Evolutionary conservation across 495 filamentous ascomycete species (phyloP).

Genomic region (Physcia stellaris): DNA sequence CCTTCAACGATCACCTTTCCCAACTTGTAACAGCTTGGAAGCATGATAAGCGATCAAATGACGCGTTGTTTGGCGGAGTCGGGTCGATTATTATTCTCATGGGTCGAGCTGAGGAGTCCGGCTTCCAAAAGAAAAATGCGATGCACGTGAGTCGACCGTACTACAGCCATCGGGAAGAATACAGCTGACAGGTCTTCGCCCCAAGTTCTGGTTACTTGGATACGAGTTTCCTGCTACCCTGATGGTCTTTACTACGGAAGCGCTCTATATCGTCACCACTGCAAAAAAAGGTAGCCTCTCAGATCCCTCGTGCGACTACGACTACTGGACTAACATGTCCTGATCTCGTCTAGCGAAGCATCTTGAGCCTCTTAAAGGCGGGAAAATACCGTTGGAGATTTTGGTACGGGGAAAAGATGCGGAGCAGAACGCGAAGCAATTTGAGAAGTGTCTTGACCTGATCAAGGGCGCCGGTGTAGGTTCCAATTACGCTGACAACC

Average conservation of each 20-base stretch:
- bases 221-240: constrained; percentile 97
- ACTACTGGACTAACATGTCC: constrained; percentile 14
- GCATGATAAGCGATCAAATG: constrained; percentile 66
- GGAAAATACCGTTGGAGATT: constrained; percentile 81
- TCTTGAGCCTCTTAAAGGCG: constrained; percentile 80
- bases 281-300: constrained; percentile 73
- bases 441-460: constrained; percentile 62
- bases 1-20: constrained; percentile 83
- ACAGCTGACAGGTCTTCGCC: constrained; percentile 10
- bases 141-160: constrained; percentile 72
- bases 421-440: constrained; percentile 75
- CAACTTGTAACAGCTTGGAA: constrained; percentile 87
- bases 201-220: constrained; percentile 91
- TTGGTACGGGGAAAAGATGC: constrained; percentile 80
- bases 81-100: constrained; percentile 77
- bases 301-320: not conserved
- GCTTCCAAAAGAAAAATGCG: constrained; percentile 82
- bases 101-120: constrained; percentile 83
- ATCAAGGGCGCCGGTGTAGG: constrained; percentile 83
- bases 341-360: constrained; percentile 60
- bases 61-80: constrained; percentile 66
- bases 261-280: constrained; percentile 82
- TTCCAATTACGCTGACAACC: constrained; percentile 1
- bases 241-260: constrained; percentile 78
- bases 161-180: too few relatives aligned